phyloP scores from a whole-genome alignment of 192 early-diverging fungal species.

The Spizellomyces sp. region DNA sequence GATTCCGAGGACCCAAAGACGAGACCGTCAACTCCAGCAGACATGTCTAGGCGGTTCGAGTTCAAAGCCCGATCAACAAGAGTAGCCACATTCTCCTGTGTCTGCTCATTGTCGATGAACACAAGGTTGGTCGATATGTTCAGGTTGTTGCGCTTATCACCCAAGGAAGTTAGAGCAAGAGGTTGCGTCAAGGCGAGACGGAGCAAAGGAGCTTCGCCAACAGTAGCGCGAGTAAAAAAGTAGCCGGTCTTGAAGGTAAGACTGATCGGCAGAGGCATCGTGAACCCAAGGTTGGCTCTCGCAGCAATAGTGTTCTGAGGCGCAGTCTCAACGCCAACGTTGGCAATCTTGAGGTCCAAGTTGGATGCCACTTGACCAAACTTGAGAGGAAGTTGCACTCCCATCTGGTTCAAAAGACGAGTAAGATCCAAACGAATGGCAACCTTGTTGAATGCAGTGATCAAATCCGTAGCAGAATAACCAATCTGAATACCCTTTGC shows the following conservation, averaged over 20 bases:
- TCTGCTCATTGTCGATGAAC: constrained; percentile 18
- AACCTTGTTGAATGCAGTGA: constrained; percentile 35
- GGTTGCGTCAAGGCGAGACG: constrained; percentile 11
- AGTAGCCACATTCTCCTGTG: constrained; percentile 20
- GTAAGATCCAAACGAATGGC: constrained; percentile 20
- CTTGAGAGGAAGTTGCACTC: constrained; percentile 10
- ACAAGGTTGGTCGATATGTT: constrained; percentile 5
- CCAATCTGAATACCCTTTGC: constrained; percentile 21
- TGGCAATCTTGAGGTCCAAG: constrained; percentile 14
- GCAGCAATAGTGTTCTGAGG: constrained; percentile 16
- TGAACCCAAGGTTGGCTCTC: constrained; percentile 21
- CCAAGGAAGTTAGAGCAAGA: background rate
- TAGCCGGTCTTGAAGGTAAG: constrained; percentile 27
- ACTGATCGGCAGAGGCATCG: constrained; percentile 23
- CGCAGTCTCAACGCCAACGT: constrained; percentile 3
- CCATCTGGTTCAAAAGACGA: constrained; percentile 20
- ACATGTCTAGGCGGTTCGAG: constrained; percentile 8
- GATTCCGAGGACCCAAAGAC: constrained; percentile 16
- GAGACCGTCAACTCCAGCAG: constrained; percentile 9
- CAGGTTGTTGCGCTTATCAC: constrained; percentile 17
- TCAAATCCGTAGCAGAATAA: constrained; percentile 20
- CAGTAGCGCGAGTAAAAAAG: constrained; percentile 18
- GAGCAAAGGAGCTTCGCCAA: constrained; percentile 14
- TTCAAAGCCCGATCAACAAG: constrained; percentile 31
- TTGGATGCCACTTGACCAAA: constrained; percentile 21